These are phyloP conservation scores for Tolypocladium paradoxum DNA, from an alignment of 2,329 filamentous ascomycete species.

Conservation along the genomic window DNA sequence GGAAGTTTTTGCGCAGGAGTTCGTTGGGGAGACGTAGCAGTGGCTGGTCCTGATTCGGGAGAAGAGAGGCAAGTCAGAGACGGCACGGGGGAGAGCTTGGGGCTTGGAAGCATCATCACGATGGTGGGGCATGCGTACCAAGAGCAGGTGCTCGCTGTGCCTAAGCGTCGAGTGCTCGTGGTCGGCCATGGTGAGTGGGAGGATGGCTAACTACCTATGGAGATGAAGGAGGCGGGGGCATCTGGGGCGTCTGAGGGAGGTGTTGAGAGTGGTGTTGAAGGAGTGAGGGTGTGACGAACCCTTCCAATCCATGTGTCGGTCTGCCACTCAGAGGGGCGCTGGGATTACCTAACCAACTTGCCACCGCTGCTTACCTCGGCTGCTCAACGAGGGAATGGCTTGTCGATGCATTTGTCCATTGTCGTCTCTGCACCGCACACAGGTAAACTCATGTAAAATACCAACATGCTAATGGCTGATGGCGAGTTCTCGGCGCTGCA, in stretches of 20 bases:
- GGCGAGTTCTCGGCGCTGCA: not conserved
- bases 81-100: not conserved
- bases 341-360: not conserved
- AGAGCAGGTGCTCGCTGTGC: conserved; percentile 63
- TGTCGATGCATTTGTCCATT: not conserved
- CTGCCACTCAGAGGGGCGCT: not conserved
- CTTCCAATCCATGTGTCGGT: not conserved
- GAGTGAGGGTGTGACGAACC: not conserved
- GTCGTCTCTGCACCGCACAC: too few relatives aligned
- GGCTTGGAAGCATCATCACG: not conserved
- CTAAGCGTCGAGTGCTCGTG: conserved; percentile 57
- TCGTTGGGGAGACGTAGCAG: conserved; percentile 89
- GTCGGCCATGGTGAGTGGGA: conserved; percentile 38
- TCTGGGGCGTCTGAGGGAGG: not conserved
- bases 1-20: conserved; percentile 88
- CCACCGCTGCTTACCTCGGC: not conserved
- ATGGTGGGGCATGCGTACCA: conserved; percentile 38
- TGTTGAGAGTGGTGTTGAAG: not conserved
- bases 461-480: too few relatives aligned
- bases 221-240: not conserved
- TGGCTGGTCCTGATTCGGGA: conserved; percentile 64
- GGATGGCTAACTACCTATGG: not conserved
- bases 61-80: not conserved
- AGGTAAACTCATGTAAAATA: too few relatives aligned
- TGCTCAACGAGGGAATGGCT: not conserved